Conservation (phyloP, 768 basidiomycete genomes). For the Suillus alpinus region DNA sequence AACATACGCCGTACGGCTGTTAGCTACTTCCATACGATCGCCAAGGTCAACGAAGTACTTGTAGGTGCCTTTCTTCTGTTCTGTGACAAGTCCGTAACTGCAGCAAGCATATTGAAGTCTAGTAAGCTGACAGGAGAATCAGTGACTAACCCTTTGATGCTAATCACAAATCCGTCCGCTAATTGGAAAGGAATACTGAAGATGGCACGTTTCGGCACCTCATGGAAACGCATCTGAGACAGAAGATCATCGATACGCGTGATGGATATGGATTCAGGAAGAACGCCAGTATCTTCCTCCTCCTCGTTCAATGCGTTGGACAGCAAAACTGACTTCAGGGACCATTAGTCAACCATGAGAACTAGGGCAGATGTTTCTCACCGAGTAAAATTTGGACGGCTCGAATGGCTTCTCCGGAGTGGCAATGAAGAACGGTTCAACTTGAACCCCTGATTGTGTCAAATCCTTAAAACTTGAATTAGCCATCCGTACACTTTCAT, state of each 20-base stretch:
- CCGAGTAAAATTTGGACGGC: slow-evolving; percentile 74
- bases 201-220: slow-evolving; percentile 77
- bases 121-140: not conserved
- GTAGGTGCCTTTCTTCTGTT: slow-evolving; percentile 81
- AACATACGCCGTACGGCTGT: slow-evolving; percentile 65
- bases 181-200: slow-evolving; percentile 83
- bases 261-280: slow-evolving; percentile 72
- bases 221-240: slow-evolving; percentile 76
- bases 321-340: slow-evolving; percentile 54
- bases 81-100: slow-evolving; percentile 86
- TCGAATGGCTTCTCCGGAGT: slow-evolving; percentile 67
- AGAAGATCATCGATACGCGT: slow-evolving; percentile 76
- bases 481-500: not conserved
- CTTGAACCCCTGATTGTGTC: slow-evolving; percentile 68
- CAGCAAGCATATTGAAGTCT: slow-evolving; percentile 6
- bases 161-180: slow-evolving; percentile 70
- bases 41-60: slow-evolving; percentile 82
- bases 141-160: slow-evolving; percentile 70
- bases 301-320: slow-evolving; percentile 50
- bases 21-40: slow-evolving; percentile 74
- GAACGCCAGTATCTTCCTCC: slow-evolving; percentile 47
- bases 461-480: slow-evolving; percentile 59
- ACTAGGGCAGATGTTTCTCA: slow-evolving; percentile 32
- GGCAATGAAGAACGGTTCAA: slow-evolving; percentile 90
- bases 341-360: not conserved